Evolutionary conservation across 768 basidiomycete species (phyloP), one percentile per base, ranked within the genome.

Genomic region (Pleurotus ostreatus): DNA sequence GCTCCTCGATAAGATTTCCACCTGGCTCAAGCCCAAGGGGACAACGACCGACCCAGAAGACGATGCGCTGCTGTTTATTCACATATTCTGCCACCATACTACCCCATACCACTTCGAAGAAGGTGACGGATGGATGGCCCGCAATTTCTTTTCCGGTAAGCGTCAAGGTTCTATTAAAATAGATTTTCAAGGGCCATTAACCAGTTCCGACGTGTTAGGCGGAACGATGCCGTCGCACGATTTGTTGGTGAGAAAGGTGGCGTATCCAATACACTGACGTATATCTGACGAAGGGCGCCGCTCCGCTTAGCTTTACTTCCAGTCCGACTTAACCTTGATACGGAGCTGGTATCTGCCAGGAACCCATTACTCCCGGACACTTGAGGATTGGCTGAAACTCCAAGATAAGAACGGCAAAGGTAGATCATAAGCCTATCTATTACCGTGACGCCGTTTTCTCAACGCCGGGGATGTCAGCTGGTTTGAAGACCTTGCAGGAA

Each of bases 211-310:
- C 16, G 15, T 34, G 30, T 9, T 56, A 78, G 82, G 86, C n/a
- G 85, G 86, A 6, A 88, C 85, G 1, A 88, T 87, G 86, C 80
- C 82, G 25, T 87, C 85, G 0, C 78, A 81, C 62, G 83, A 85
- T 59, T 72, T 83, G n/a, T 70, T 84, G 34, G 78, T 82, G 30
- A 34, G 30, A 34, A 34, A 48, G 34, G 76, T 63, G 37, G 13
- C 1, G 18, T 49, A 20, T 40, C 15, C 37, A 9, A 41, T 26
- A 25, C 4, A 15, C 49, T 41, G 16, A 59, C 20, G 22, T 16
- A 34, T 20, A 43, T 44, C 48, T 13, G 41, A 25, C n/a, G 45
- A 40, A 40, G 34, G 18, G 25, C 23, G 41, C n/a, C 26, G 11
- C 45, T 16, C 22, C n/a, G 26, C 38, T 5, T 56, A 82, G 81